Conservation (phyloP, 805 yeast species). For the Kodamaea hsintzibuensis region DNA sequence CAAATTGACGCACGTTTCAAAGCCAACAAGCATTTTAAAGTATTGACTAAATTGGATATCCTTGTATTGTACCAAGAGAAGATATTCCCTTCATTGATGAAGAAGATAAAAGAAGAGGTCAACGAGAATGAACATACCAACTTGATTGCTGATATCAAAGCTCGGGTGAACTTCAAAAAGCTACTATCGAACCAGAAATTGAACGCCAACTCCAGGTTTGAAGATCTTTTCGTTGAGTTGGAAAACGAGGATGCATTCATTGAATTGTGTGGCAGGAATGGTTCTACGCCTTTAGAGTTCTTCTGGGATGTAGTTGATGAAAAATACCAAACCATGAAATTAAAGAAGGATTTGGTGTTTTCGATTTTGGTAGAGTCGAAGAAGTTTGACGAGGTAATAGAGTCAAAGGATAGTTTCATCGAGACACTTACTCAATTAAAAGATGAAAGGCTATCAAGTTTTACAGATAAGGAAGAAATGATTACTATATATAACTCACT, state of each 20-base stretch:
- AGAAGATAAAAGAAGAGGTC: conserved; percentile 22
- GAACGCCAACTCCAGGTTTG: conserved; percentile 59
- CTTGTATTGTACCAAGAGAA: conserved; percentile 49
- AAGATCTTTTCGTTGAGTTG: conserved; percentile 50
- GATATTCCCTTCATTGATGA: conserved; percentile 30
- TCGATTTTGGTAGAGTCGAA: conserved; percentile 24
- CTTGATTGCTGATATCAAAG: conserved; percentile 60
- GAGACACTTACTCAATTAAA: conserved; percentile 17
- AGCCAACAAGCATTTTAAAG: conserved; percentile 56
- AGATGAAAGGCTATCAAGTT: conserved; percentile 30
- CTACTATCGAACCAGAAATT: conserved; percentile 46
- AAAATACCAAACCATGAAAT: conserved; percentile 53
- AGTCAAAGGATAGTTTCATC: conserved; percentile 20
- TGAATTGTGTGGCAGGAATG: conserved; percentile 68
- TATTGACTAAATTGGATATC: conserved; percentile 60
- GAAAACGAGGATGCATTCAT: conserved; percentile 59
- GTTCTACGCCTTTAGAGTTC: conserved; percentile 75
- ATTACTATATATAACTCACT: conserved; percentile 29
- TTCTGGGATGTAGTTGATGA: conserved; percentile 75
- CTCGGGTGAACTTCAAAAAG: conserved; percentile 58
- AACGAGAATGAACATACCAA: conserved; percentile 35
- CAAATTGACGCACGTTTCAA: conserved; percentile 51
- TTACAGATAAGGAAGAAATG: conserved; percentile 26
- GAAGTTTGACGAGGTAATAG: background rate
- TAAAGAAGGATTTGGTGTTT: conserved; percentile 59